A percentile compares a stretch with the other conserved stretches of the same genome.
Evolutionary conservation across 768 basidiomycete species (phyloP).

Genomic region (Leccinum broughii): DNA sequence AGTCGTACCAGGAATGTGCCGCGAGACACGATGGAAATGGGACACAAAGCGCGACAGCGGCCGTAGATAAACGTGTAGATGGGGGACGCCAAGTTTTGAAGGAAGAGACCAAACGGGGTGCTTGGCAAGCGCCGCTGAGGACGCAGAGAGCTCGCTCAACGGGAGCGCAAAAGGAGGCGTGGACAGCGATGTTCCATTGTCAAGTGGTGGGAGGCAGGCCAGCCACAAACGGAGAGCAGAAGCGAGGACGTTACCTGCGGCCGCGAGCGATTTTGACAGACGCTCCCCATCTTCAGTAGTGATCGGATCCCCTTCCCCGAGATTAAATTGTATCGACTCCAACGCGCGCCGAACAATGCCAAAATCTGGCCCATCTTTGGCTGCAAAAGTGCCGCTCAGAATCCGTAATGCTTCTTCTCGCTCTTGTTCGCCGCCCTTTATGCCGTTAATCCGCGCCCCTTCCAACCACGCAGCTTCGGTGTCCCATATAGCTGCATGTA

Average conservation of each 20-base stretch:
- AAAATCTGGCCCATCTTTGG: slow-evolving; percentile 34
- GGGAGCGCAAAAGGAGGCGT: slow-evolving; percentile 65
- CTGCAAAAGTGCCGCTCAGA: slow-evolving; percentile 41
- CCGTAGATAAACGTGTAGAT: slow-evolving; percentile 33
- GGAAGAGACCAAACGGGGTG: slow-evolving; percentile 52
- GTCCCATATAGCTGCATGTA: slow-evolving; percentile 41
- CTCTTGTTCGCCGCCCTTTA: slow-evolving; percentile 66
- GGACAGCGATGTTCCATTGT: slow-evolving; percentile 37
- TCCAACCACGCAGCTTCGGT: slow-evolving; percentile 67
- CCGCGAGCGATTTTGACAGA: slow-evolving; percentile 33
- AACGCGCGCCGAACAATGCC: slow-evolving; percentile 39
- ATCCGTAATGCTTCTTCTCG: slow-evolving; percentile 39
- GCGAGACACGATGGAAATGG: slow-evolving; percentile 59
- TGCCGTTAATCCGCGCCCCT: slow-evolving; percentile 71
- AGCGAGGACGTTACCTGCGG: slow-evolving; percentile 39
- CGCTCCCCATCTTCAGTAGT: slow-evolving; percentile 8
- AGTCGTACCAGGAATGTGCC: slow-evolving; percentile 53
- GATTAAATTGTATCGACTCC: slow-evolving; percentile 33
- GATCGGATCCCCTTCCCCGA: slow-evolving; percentile 9
- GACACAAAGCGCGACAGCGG: slow-evolving; percentile 56
- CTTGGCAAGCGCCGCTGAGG: slow-evolving; percentile 50
- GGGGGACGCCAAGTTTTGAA: background rate
- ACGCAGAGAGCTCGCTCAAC: slow-evolving; percentile 51
- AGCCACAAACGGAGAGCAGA: slow-evolving; percentile 64
- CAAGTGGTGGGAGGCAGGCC: slow-evolving; percentile 51